Conservation (phyloP, 2,329 filamentous ascomycete species). For the Fusarium xylarioides region DNA sequence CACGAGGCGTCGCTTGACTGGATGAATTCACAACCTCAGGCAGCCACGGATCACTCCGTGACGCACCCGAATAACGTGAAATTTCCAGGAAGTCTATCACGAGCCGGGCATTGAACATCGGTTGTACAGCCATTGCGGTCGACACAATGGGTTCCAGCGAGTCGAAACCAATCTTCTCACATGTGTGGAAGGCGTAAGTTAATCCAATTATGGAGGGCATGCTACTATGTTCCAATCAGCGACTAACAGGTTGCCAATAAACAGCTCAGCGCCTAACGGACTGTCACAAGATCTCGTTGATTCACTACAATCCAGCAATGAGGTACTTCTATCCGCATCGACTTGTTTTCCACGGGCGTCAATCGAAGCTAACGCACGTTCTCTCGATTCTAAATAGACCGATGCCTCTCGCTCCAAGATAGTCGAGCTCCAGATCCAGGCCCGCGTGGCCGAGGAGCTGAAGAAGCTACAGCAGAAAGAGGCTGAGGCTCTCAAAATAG, state of each 20-base stretch:
- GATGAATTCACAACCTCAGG: constrained; percentile 43
- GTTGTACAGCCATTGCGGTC: constrained; percentile 49
- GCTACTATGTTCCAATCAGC: neutral
- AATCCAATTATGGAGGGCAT: neutral
- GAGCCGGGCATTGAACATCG: constrained; percentile 42
- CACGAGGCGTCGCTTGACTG: constrained; percentile 16
- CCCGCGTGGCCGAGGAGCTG: constrained; percentile 86
- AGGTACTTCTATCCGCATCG: constrained; percentile 66
- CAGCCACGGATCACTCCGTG: constrained; percentile 41
- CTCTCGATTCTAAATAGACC: constrained; percentile 66
- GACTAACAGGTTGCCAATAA: constrained; percentile 42
- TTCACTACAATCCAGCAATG: constrained; percentile 81
- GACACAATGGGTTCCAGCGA: constrained; percentile 65
- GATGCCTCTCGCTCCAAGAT: constrained; percentile 86
- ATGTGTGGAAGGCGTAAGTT: constrained; percentile 66
- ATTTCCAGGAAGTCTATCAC: constrained; percentile 47
- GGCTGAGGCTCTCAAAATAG: constrained; percentile 71
- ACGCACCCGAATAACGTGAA: too few relatives aligned
- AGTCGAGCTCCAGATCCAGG: constrained; percentile 87
- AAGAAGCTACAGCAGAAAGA: constrained; percentile 79
- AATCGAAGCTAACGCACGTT: constrained; percentile 22
- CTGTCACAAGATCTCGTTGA: constrained; percentile 85
- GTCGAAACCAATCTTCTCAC: constrained; percentile 60
- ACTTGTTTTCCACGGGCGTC: neutral
- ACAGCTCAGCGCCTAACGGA: constrained; percentile 57